Evolutionary conservation across 805 yeast species (phyloP), one percentile per base, ranked within the genome.

Genomic region (Komagataella kurtzmanii): DNA sequence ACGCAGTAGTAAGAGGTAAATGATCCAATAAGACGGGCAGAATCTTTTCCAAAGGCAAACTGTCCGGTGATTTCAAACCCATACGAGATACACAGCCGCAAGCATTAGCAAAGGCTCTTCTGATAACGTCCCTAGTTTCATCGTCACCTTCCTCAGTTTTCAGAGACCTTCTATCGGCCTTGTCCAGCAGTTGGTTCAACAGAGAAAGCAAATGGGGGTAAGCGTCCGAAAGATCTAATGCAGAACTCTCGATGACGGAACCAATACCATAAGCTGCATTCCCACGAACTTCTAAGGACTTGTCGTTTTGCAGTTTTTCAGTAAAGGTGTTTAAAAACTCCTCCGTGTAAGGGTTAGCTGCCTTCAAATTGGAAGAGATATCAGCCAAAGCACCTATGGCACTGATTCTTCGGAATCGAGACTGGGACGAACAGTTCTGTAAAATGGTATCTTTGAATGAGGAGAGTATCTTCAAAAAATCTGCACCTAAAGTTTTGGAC

Each of bases 241-340:
- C 55, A 24, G 82, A 71, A 67, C 69, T 59, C 61, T 78, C 79
- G 54, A 81, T 66, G 54, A 89, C 68, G 54, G 89, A 68, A 60
- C 99, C 99, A 58, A 87, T 81, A 73, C 98, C 99, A 65, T 88
- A 93, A 17, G 97, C 97, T 50, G 97, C 91, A 59, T 89, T 87
- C 60, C 96, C 90, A 69, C 91, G 85, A 54, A 88, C 97, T 63
- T 88, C 96, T 56, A 86, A 73, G 14, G 93, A 84, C 61, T 80
- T 80, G 64, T 85, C 89, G 62, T 81, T 80, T 52, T 84, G 76
- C 55, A 91, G 74, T 57, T 84, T 81, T 54, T 79, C 75, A 50
- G 77, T 72, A 64, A 93, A 84, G 45, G 83, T 72, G 63, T 82
- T 80, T 61, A 88, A 70, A 62, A 93, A 71, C 57, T 85, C 88